Evolutionary conservation across 1,139 yeast species (phyloP), one percentile per base, ranked within the genome.

Genomic region (Magnusiomyces starmeri): DNA sequence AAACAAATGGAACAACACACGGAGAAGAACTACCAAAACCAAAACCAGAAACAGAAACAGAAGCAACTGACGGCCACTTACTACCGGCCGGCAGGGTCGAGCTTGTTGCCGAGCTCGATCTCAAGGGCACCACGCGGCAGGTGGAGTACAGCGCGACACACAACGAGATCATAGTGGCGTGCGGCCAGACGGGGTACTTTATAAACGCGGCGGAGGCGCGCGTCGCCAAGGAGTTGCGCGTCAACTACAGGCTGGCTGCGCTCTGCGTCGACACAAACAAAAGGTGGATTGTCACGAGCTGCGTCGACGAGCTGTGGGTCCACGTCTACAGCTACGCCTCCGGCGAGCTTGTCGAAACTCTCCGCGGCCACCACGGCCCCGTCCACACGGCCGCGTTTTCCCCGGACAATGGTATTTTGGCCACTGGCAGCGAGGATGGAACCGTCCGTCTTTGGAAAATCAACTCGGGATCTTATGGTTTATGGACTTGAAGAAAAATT

Each of bases 361-460:
- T 53, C 46, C 67, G 65, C 48, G 70, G 69, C 4, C 73, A 69
- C 48, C 72, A 69, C 54, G 73, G 73, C 1, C 72, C 73, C 0
- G 70, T 69, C 10, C 72, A 69, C 54, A 61, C 70, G 2, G 61
- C 67, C 2, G 56, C 64, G 27, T 69, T 61, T 51, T 66, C 71
- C 9, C 72, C 72, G 2, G 71, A 69, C 49, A 70, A 70, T 1
- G 56, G 60, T 24, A 45, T 69, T 18, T 62, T 76, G 56, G 88
- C 85, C 0, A 78, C 87, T 0, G 89, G 88, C 44, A 77, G 85
- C 2, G 82, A 79, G 53, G 89, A 83, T 61, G 88, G 88, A 10
- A 69, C 83, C 2, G 82, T 83, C 18, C 69, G 88, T 49, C 69
- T 83, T 37, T 83, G 89, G 90, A 69, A 69, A 51, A 59, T 61